Evolutionary conservation across 1,284 basidiomycete genomes (phyloP), one percentile per base, ranked within the genome.

Genomic region (Xanthoconium separans): DNA sequence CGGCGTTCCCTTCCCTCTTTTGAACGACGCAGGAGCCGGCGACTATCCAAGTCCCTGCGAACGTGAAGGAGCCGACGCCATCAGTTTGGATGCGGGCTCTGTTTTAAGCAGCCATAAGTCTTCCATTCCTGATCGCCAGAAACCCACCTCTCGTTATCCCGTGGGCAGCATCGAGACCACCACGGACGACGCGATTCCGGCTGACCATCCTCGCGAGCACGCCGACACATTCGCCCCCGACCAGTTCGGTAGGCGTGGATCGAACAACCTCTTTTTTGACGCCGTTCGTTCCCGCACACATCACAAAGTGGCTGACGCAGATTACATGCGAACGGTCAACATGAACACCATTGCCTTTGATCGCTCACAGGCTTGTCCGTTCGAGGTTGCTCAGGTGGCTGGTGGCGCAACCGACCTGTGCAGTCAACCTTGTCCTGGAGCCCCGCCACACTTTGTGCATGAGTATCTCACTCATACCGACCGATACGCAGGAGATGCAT

Each of bases 201-300:
- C 49, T 16, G 61, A 70, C 47, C 55, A 54, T 24, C 48, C 54
- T 34, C 49, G 58, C 53, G 58, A 51, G 36, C 51, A 57, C 46
- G 15, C 43, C 29, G 49, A 53, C 22, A 20, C 53, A 18, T 52
- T 57, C 11, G 10, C 42, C 44, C 18, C 55, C 31, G 65, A 63
- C 61, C 70, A 70, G 40, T 58, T 58, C 50, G 68, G 67, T 27
- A 68, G 70, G 49, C 70, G 71, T 39, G 62, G 62, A 50, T 71
- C 70, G 37, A 73, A 70, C 58, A 59, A 60, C 51, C 52, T 61
- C 20, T 53, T 61, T 50, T 73, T 67, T 51, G 68, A 73, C 64
- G 62, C 67, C 30, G 64, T 65, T 46, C 66, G 61, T 51, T 50
- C 66, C n/a, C 69, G 66, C 29, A 24, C 50, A 36, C 58, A 69